Percentiles rank a stretch among this genome's conserved stretches.
Evolutionary conservation across 331 rosid genomes (phyloP).

Genomic region (Rosa hybrid): DNA sequence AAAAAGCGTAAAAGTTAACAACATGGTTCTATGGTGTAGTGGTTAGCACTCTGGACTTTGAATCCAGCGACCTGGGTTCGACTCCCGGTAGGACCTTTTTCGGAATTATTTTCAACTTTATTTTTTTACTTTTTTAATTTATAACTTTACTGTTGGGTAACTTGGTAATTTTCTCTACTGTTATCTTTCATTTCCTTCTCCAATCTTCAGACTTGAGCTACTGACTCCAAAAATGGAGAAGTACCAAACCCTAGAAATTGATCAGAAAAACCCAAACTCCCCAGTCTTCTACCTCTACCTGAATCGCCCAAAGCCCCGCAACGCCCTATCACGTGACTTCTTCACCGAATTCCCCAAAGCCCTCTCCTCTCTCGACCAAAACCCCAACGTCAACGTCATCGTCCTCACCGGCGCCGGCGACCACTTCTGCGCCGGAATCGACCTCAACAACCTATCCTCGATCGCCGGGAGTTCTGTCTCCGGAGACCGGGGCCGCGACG

Average conservation of each 20-base stretch:
- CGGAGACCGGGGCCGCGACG: slow-evolving; percentile 48
- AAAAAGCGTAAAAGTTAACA: fast-evolving
- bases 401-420: slow-evolving; percentile 64
- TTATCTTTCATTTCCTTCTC: not conserved
- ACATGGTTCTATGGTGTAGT: slow-evolving; percentile 70
- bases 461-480: slow-evolving; percentile 4
- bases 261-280: slow-evolving; percentile 40
- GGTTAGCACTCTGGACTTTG: slow-evolving; percentile 83
- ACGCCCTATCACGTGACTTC: slow-evolving; percentile 64
- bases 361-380: slow-evolving; percentile 59
- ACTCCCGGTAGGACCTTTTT: slow-evolving; percentile 73
- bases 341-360: slow-evolving; percentile 73
- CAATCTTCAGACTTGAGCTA: not conserved
- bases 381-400: slow-evolving; percentile 59
- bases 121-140: too few species aligned
- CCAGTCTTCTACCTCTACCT: slow-evolving; percentile 55
- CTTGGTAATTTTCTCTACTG: too few species aligned
- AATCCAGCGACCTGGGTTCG: slow-evolving; percentile 82
- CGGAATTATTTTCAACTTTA: not conserved
- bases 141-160: too few species aligned
- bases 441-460: slow-evolving; percentile 45
- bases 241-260: slow-evolving; percentile 53
- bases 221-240: slow-evolving; percentile 33
- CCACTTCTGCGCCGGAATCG: slow-evolving; percentile 90
- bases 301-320: slow-evolving; percentile 63